Conservation (phyloP, 1,284 basidiomycete species). For the Mixia osmundae region DNA sequence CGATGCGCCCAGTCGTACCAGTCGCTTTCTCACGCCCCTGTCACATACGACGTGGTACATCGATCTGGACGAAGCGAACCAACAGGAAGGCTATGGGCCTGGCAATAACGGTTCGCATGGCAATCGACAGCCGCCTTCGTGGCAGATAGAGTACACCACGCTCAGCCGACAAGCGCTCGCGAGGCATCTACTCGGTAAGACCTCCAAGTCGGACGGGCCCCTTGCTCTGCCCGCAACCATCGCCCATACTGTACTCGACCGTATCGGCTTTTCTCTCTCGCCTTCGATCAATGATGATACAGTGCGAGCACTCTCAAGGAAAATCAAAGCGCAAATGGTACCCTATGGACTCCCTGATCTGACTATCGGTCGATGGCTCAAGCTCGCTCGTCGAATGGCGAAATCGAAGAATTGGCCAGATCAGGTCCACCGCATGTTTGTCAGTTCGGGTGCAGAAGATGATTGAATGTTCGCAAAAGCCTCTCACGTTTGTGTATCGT, state of each 20-base stretch:
- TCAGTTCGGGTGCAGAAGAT: too few species aligned
- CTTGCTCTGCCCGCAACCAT: too few species aligned
- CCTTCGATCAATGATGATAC: too few species aligned
- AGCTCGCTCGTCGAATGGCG: conserved; percentile 40
- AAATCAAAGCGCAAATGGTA: too few species aligned
- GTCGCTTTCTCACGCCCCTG: conserved; percentile 43
- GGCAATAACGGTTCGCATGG: neutral
- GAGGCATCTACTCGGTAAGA: neutral
- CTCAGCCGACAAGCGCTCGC: conserved; percentile 20
- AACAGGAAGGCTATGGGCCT: conserved; percentile 19
- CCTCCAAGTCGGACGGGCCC: neutral
- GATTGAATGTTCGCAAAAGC: too few species aligned
- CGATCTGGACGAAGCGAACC: conserved; percentile 34
- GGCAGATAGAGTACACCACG: conserved; percentile 57
- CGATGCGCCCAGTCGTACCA: conserved; percentile 43
- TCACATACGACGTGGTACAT: conserved; percentile 67
- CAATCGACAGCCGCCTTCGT: too few species aligned
- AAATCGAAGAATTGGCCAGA: too few species aligned
- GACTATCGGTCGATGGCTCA: conserved; percentile 54
- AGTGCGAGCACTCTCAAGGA: too few species aligned
- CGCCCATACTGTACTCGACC: neutral
- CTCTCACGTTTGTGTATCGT: too few species aligned
- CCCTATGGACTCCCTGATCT: conserved; percentile 47
- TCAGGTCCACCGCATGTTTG: too few species aligned
- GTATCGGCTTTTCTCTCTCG: neutral